phyloP scores from a whole-genome alignment of 2,329 filamentous ascomycete genomes.

The Aspergillus ustus region DNA sequence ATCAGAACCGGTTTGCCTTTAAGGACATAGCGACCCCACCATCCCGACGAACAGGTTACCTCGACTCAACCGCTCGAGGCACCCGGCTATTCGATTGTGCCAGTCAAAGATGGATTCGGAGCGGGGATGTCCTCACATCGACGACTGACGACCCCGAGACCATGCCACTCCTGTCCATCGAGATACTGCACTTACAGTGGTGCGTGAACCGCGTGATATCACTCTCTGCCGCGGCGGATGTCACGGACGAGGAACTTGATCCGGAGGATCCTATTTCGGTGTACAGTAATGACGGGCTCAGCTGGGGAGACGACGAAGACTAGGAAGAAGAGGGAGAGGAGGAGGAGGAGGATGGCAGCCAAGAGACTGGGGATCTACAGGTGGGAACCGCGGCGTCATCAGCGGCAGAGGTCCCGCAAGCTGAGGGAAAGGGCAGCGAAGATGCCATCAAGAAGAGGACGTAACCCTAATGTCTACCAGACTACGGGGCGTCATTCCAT shows the following conservation, averaged over 20 bases:
- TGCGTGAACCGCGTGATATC: neutral
- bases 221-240: neutral
- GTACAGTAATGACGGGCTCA: no score
- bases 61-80: neutral
- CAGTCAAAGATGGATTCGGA: neutral
- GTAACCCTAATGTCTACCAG: no score
- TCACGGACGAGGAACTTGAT: neutral
- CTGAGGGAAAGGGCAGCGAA: no score
- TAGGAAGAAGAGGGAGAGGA: no score
- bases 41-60: neutral
- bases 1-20: no score
- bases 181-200: constrained; percentile 8
- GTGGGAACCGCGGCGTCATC: no score
- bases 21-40: neutral
- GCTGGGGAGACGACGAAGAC: no score
- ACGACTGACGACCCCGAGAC: neutral
- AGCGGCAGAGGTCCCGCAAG: no score
- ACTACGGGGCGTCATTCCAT: no score
- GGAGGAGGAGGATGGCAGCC: no score
- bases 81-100: neutral
- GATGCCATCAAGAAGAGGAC: no score
- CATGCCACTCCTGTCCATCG: neutral
- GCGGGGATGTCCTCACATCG: neutral
- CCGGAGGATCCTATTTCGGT: neutral
- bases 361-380: no score